Percentiles rank a stretch among this genome's conserved stretches.
phyloP scores from a whole-genome alignment of 441 rosid species.

The Breynia disticha region DNA sequence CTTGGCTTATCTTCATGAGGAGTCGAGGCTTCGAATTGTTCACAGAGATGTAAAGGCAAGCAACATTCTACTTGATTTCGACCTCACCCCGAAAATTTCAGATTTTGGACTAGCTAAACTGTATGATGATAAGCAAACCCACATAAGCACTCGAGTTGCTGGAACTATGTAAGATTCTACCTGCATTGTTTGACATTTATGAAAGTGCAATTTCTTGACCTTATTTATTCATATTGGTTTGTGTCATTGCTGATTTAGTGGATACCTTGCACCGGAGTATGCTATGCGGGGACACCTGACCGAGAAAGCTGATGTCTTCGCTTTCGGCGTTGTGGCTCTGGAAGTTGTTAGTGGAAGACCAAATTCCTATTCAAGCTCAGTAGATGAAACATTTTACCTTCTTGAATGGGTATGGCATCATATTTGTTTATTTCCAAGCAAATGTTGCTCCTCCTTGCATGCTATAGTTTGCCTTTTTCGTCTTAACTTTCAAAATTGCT shows the following conservation, averaged over 20 bases:
- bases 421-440: not conserved
- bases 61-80: conserved; percentile 45
- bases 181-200: not conserved
- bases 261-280: conserved; percentile 74
- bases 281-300: conserved; percentile 77
- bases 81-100: conserved; percentile 56
- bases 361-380: conserved; percentile 37
- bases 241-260: conserved; percentile 25
- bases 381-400: conserved; percentile 45
- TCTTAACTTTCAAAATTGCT: too few relatives aligned
- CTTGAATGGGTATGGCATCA: conserved; percentile 56
- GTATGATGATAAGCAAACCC: conserved; percentile 63
- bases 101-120: conserved; percentile 77
- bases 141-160: conserved; percentile 65
- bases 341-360: conserved; percentile 60
- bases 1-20: conserved; percentile 70
- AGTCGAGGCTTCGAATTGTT: conserved; percentile 55
- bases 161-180: conserved; percentile 48
- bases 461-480: not conserved
- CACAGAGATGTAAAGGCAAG: conserved; percentile 75
- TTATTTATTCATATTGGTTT: not conserved
- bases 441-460: not conserved
- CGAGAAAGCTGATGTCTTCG: conserved; percentile 72
- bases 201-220: not conserved
- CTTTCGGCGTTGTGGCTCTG: conserved; percentile 57